These are phyloP conservation scores for Yarrowia porcina DNA, from an alignment of 805 yeast species.

Conservation along the genomic window DNA sequence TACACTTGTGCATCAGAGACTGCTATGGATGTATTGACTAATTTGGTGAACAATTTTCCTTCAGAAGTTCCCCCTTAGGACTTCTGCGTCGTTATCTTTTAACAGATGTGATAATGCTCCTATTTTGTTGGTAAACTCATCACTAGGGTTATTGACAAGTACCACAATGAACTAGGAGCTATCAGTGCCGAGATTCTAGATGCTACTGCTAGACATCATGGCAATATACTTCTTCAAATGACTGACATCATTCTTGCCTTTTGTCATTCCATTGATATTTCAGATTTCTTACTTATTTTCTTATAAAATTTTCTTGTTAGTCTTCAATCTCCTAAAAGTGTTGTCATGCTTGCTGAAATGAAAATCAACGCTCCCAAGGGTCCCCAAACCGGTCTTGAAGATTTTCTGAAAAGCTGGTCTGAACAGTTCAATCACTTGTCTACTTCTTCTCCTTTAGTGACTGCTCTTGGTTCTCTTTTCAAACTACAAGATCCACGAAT, in stretches of 20 bases:
- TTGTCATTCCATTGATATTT: slow-evolving; percentile 62
- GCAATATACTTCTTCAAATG: slow-evolving; percentile 63
- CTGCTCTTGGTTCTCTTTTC: slow-evolving; percentile 68
- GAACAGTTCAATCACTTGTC: slow-evolving; percentile 37
- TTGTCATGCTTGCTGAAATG: slow-evolving; percentile 56
- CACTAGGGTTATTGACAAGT: slow-evolving; percentile 55
- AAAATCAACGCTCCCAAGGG: slow-evolving; percentile 26
- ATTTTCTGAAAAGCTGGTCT: slow-evolving; percentile 77
- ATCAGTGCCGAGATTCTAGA: slow-evolving; percentile 55
- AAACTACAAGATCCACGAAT: slow-evolving; percentile 55
- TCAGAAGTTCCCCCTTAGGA: slow-evolving; percentile 35
- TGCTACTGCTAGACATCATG: slow-evolving; percentile 67
- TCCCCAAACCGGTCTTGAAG: slow-evolving; percentile 38
- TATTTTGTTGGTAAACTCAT: slow-evolving; percentile 70
- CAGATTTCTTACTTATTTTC: too few species aligned
- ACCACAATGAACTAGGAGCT: slow-evolving; percentile 42
- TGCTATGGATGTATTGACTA: slow-evolving; percentile 18
- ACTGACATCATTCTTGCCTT: slow-evolving; percentile 76
- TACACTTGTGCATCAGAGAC: slow-evolving; percentile 11
- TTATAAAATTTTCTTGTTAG: too few species aligned
- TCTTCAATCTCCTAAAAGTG: slow-evolving; percentile 60
- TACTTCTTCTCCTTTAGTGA: slow-evolving; percentile 44
- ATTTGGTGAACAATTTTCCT: not conserved
- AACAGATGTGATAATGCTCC: slow-evolving; percentile 92
- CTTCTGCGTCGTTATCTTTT: too few species aligned